phyloP scores from a whole-genome alignment of 1,284 basidiomycete species.

The Wolfiporia cocos region DNA sequence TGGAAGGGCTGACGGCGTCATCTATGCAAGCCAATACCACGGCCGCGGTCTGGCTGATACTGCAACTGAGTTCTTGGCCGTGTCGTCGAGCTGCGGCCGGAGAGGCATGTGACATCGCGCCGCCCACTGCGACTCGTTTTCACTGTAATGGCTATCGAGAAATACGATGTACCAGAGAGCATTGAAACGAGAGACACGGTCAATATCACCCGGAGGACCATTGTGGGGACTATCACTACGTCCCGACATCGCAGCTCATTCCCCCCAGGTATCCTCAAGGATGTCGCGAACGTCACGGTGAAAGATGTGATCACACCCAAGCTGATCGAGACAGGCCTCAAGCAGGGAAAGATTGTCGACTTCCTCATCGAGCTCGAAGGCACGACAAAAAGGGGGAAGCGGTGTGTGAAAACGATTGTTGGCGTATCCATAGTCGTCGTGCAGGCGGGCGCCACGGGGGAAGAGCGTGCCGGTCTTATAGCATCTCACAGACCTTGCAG shows the following conservation, averaged over 20 bases:
- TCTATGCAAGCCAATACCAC: too few relatives aligned
- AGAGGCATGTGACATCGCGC: too few relatives aligned
- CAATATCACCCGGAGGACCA: too few relatives aligned
- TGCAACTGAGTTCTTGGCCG: neutral
- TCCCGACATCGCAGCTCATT: neutral
- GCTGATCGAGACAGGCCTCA: conserved; percentile 82
- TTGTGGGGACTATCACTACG: too few relatives aligned
- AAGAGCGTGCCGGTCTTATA: conserved; percentile 95
- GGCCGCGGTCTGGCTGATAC: neutral
- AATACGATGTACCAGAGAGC: too few relatives aligned
- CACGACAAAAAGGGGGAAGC: conserved; percentile 98
- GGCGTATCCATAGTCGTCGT: conserved; percentile 97
- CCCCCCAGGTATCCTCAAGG: conserved; percentile 80
- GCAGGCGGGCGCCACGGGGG: conserved; percentile 90
- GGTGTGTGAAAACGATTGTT: conserved; percentile 99
- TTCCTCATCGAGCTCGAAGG: conserved; percentile 99
- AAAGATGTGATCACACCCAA: conserved; percentile 89
- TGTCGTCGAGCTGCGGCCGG: too few relatives aligned
- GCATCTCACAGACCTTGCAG: conserved; percentile 93
- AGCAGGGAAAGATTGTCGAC: conserved; percentile 96
- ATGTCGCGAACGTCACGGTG: conserved; percentile 93
- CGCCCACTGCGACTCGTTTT: too few relatives aligned
- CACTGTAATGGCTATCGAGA: too few relatives aligned
- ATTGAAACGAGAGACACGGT: too few relatives aligned
- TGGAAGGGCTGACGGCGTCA: too few relatives aligned